Evolutionary conservation across 306 rosid species (phyloP).

Genomic region (Fragaria nilgerrensis): DNA sequence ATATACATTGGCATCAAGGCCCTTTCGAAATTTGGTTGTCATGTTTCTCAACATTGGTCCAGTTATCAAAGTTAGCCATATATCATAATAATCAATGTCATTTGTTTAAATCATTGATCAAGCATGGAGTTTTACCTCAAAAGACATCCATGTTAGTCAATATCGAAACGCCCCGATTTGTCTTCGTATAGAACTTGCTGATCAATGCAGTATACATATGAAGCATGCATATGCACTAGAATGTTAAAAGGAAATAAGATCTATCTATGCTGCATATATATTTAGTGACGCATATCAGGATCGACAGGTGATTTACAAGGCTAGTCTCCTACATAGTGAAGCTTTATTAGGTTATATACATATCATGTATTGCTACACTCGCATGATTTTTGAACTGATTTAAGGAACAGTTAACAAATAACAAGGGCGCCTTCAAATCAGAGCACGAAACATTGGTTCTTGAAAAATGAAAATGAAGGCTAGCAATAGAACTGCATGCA

Average conservation of each 20-base stretch:
- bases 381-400: neutral
- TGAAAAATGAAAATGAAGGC: no score
- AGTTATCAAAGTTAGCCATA: neutral
- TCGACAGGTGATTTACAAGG: neutral
- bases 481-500: neutral
- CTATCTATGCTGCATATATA: neutral
- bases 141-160: neutral
- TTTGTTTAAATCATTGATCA: neutral
- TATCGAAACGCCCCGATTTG: neutral
- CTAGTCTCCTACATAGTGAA: neutral
- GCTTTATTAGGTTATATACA: no score
- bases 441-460: neutral
- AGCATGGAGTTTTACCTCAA: neutral
- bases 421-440: neutral
- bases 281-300: neutral
- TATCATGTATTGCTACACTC: neutral
- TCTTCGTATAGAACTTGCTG: neutral
- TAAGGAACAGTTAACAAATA: neutral
- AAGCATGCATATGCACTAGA: neutral
- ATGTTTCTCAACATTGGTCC: neutral
- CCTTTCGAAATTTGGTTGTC: neutral
- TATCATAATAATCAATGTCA: neutral
- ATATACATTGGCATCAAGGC: neutral
- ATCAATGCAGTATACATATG: neutral
- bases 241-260: neutral